These are phyloP conservation scores for Blastobotrys malaysiensis DNA, from an alignment of 1,139 yeast species.

Conservation along the genomic window DNA sequence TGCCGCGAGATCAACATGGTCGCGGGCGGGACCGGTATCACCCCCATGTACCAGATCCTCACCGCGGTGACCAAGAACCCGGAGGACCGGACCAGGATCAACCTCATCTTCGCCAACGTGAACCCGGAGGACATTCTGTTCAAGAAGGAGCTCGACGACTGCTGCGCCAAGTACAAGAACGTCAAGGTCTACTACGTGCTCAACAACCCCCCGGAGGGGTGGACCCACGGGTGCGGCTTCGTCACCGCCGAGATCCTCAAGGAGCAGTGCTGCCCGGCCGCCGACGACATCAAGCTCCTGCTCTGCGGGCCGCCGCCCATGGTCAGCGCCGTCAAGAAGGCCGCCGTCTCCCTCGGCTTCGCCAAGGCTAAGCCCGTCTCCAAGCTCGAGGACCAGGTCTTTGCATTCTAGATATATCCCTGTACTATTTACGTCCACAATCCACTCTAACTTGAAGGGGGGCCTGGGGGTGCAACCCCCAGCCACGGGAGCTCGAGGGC, in stretches of 20 bases:
- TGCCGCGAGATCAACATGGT: constrained; percentile 74
- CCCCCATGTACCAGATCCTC: constrained; percentile 90
- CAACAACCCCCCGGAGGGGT: constrained; percentile 65
- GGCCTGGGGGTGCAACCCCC: too few species aligned
- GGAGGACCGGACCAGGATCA: constrained; percentile 67
- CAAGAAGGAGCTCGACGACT: constrained; percentile 69
- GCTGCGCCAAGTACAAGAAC: constrained; percentile 61
- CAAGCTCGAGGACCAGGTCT: constrained; percentile 88
- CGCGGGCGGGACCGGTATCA: constrained; percentile 95
- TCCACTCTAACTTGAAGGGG: too few species aligned
- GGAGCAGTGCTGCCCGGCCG: constrained; percentile 59
- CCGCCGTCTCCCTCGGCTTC: constrained; percentile 70
- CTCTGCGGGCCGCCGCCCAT: constrained; percentile 95
- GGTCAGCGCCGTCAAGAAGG: constrained; percentile 75
- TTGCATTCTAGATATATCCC: constrained; percentile 52
- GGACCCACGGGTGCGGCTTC: constrained; percentile 81
- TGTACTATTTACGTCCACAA: background rate
- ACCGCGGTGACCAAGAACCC: constrained; percentile 74
- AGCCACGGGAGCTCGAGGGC: too few species aligned
- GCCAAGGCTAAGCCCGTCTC: constrained; percentile 87
- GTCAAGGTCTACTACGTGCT: constrained; percentile 70
- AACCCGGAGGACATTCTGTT: constrained; percentile 73
- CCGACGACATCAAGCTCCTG: constrained; percentile 63
- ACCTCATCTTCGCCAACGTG: constrained; percentile 73
- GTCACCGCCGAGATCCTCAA: constrained; percentile 73